phyloP scores from a whole-genome alignment of 345 rosid genomes.

The Populus alba region DNA sequence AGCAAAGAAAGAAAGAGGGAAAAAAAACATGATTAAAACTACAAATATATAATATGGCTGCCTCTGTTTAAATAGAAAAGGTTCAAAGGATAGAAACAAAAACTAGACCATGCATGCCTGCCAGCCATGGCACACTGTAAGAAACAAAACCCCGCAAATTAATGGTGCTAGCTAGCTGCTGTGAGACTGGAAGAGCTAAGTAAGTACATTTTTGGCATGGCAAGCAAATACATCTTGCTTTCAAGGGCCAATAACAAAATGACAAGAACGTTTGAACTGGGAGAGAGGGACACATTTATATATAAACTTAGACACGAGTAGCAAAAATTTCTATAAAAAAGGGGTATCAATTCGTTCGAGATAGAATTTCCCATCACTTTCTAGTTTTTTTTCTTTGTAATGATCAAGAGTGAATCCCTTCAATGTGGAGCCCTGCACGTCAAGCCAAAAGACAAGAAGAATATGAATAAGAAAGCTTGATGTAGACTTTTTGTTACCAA shows the following conservation, averaged over 20 bases:
- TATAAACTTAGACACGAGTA: not conserved
- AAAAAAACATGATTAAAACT: not conserved
- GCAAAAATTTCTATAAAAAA: not conserved
- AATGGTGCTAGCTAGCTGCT: constrained; percentile 13
- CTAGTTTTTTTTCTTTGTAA: not conserved
- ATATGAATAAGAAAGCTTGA: not conserved
- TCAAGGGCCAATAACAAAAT: not conserved
- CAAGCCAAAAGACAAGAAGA: not conserved
- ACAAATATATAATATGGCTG: not conserved
- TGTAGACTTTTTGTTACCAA: not conserved
- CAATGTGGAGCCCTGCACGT: not conserved
- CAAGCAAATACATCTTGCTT: not conserved
- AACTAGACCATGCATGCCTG: constrained; percentile 17
- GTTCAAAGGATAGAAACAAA: constrained; percentile 29
- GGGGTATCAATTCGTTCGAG: not conserved
- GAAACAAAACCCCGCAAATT: constrained; percentile 37
- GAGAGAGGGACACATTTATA: not conserved
- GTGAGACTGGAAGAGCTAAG: constrained; percentile 15
- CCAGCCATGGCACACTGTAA: constrained; percentile 32
- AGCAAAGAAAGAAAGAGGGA: not conserved
- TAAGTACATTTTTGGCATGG: constrained; percentile 24
- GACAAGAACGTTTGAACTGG: not conserved
- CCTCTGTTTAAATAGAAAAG: constrained; percentile 16
- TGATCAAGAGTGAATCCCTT: not conserved
- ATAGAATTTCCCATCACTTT: not conserved